phyloP scores from a whole-genome alignment of 768 basidiomycete genomes.

The Punctularia strigosozonata region DNA sequence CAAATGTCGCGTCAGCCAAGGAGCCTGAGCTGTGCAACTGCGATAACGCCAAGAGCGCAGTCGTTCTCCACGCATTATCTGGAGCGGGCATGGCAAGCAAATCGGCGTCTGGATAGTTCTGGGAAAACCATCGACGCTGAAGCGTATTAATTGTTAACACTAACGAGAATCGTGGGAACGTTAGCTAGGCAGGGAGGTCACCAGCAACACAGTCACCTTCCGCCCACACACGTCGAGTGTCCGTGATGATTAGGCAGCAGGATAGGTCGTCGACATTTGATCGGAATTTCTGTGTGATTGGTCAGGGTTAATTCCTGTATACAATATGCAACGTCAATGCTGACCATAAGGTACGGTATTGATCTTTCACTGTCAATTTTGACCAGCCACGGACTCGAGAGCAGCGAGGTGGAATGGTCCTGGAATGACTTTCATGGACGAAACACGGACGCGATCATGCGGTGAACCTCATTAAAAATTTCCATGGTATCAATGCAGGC shows the following conservation, averaged over 20 bases:
- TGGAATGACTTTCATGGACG: conserved; percentile 13
- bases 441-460: no score
- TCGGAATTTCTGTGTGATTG: conserved; percentile 41
- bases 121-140: conserved; percentile 58
- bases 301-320: conserved; percentile 1
- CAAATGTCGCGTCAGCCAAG: conserved; percentile 44
- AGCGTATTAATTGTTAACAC: conserved; percentile 28
- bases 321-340: not conserved
- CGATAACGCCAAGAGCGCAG: conserved; percentile 40
- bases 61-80: conserved; percentile 48
- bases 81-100: conserved; percentile 11
- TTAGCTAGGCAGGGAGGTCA: conserved; percentile 8
- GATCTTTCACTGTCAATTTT: conserved; percentile 50
- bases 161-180: conserved; percentile 22
- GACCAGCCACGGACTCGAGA: conserved; percentile 64
- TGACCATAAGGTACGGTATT: conserved; percentile 60
- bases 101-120: conserved; percentile 29
- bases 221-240: conserved; percentile 63
- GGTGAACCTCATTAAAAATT: no score
- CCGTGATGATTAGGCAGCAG: conserved; percentile 56
- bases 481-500: no score
- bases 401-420: conserved; percentile 45
- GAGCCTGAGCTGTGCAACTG: conserved; percentile 53
- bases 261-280: conserved; percentile 41
- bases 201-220: conserved; percentile 40